A percentile compares a stretch with the other conserved stretches of the same genome.
These are phyloP conservation scores for Ceratobasidium sp. DNA, from an alignment of 1,284 basidiomycete species.

Conservation along the genomic window DNA sequence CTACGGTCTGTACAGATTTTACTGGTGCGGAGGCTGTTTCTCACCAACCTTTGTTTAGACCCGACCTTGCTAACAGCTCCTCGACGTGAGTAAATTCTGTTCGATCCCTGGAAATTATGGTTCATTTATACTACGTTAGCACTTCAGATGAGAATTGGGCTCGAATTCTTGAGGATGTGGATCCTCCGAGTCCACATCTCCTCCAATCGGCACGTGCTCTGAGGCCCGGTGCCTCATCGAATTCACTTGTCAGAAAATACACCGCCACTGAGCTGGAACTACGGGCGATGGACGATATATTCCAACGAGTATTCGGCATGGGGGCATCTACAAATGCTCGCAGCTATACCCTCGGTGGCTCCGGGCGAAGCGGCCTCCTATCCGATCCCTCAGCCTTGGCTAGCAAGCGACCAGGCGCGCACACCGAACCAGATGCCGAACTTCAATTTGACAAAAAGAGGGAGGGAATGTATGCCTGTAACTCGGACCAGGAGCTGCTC, in stretches of 20 bases:
- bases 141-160: constrained; percentile 32
- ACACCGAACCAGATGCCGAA: background rate
- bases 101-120: constrained; percentile 49
- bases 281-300: constrained; percentile 60
- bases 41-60: constrained; percentile 31
- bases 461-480: constrained; percentile 74
- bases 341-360: background rate
- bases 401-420: background rate
- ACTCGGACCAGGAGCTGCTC: constrained; percentile 73
- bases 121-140: background rate
- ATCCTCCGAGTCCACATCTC: constrained; percentile 22
- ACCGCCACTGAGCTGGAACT: constrained; percentile 59
- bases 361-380: background rate
- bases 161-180: constrained; percentile 28
- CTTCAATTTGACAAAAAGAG: constrained; percentile 68
- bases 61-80: constrained; percentile 13
- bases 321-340: background rate
- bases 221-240: constrained; percentile 46
- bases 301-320: constrained; percentile 54
- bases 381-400: background rate
- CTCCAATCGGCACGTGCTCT: background rate
- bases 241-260: constrained; percentile 56
- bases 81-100: constrained; percentile 15
- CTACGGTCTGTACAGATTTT: constrained; percentile 45
- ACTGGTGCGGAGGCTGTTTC: background rate